Evolutionary conservation across 352 stramenopile species (phyloP), one percentile per base, ranked within the genome.

Genomic region (Phytophthora litchii): DNA sequence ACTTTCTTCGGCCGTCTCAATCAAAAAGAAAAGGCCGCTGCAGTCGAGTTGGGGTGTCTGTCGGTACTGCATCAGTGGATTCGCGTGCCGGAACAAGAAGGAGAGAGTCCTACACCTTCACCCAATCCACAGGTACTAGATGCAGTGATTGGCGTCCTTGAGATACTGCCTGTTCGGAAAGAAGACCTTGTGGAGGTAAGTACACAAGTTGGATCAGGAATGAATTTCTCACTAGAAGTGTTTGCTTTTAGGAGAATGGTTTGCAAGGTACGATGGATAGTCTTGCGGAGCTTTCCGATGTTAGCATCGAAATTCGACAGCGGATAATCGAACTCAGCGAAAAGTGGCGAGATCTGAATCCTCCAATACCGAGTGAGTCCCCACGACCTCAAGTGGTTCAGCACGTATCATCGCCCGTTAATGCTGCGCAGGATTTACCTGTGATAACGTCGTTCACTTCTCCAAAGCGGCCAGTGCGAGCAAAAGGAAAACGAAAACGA

Each of bases 51-150:
- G 55, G 83, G 78, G 4, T 86, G 80, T 40, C 37, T 95, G 13
- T 43, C 58, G 7, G 35, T 89, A 8, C 46, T 95, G 0, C 77
- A 83, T 31, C 70, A 76, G 38, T 95, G 83, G 86, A 54, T 93
- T 20, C 69, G 60, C n/a, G 41, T 60, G 1, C 43, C 60, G 2
- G 65, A 51, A 43, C 57, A 54, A 7, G 53, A 70, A 49, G 25
- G 37, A 10, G 43, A 42, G 7, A 46, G 49, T 9, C 16, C 23
- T 8, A 20, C 20, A 25, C 47, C 44, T 12, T 56, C 65, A 21
- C 61, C 70, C 5, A 86, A 93, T 63, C 64, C 73, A 5, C 83
- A 92, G 29, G 84, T 95, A 9, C 61, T 95, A 4, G 78, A 92
- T 19, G 65, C 67, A 5, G 69, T 92, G 3, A 42, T 95, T 5